Conservation (phyloP, 1,139 yeast species). For the Protomyces lactucae-debilis region DNA sequence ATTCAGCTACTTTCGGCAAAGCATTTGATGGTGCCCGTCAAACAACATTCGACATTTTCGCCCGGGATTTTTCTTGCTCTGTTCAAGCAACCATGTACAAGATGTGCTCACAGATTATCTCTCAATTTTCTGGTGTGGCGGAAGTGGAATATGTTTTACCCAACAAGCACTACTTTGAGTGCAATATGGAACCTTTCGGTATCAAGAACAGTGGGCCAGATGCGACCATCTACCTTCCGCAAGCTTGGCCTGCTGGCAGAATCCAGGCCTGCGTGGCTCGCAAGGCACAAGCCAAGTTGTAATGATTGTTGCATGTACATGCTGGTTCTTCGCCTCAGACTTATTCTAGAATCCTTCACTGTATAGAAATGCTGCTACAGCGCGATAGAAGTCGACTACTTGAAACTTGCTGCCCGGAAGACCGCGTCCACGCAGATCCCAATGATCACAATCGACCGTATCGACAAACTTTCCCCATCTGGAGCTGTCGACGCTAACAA, state of each 20-base stretch:
- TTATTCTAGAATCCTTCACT: conserved; percentile 14
- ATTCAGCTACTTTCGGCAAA: conserved; percentile 38
- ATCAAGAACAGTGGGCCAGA: conserved; percentile 56
- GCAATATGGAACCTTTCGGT: conserved; percentile 73
- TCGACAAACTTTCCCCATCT: conserved; percentile 84
- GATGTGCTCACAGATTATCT: conserved; percentile 71
- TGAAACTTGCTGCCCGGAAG: conserved; percentile 24
- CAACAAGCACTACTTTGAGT: conserved; percentile 81
- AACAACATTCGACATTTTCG: conserved; percentile 70
- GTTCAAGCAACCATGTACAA: conserved; percentile 96
- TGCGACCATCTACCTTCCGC: conserved; percentile 79
- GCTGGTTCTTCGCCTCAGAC: conserved; percentile 7
- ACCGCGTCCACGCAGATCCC: conserved; percentile 49
- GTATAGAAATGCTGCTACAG: conserved; percentile 8
- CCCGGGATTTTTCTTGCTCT: conserved; percentile 78
- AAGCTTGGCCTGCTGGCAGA: conserved; percentile 87
- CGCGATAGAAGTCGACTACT: conserved; percentile 24
- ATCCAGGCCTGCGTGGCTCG: conserved; percentile 82
- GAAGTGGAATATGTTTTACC: conserved; percentile 72
- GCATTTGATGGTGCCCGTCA: conserved; percentile 54
- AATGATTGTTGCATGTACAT: not conserved
- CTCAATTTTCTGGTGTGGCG: conserved; percentile 51
- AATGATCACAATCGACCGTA: conserved; percentile 74
- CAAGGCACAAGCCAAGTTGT: conserved; percentile 47
- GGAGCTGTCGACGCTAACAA: conserved; percentile 72